Percentiles rank a stretch among this genome's conserved stretches.
phyloP scores from a whole-genome alignment of 1,139 yeast species.

The Entelexis sorbosivorans region DNA sequence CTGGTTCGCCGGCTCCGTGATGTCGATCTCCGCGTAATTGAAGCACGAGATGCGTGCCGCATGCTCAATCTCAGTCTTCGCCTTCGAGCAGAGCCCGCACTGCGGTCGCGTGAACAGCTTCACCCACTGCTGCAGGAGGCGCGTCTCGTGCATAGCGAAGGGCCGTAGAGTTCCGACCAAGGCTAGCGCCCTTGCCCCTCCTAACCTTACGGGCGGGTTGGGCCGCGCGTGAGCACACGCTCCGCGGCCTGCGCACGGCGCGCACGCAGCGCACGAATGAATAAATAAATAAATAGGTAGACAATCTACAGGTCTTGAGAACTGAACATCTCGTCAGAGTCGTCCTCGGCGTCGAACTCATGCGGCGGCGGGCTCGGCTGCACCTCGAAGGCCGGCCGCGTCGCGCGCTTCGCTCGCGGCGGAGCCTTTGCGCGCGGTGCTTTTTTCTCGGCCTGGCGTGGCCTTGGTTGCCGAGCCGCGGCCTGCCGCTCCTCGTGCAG shows the following conservation, averaged over 20 bases:
- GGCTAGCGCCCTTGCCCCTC: background rate
- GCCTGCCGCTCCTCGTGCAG: background rate
- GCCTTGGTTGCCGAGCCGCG: no score
- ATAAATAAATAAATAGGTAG: background rate
- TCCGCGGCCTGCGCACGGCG: no score
- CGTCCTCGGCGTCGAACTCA: slow-evolving; percentile 3
- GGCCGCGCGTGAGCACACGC: no score
- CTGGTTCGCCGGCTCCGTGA: slow-evolving; percentile 53
- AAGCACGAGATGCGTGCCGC: slow-evolving; percentile 28
- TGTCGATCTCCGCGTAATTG: slow-evolving; percentile 47
- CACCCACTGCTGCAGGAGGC: slow-evolving; percentile 25
- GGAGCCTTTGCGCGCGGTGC: background rate
- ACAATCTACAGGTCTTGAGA: background rate
- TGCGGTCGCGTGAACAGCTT: slow-evolving; percentile 68
- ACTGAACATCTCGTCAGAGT: slow-evolving; percentile 14
- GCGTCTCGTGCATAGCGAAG: background rate
- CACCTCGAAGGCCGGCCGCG: background rate
- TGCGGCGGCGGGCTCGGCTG: background rate
- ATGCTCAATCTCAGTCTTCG: slow-evolving; percentile 42
- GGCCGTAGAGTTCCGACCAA: background rate
- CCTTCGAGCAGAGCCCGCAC: slow-evolving; percentile 70
- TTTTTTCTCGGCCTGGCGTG: no score
- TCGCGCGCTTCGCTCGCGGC: background rate
- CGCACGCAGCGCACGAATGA: background rate
- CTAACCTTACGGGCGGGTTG: no score